Conservation (phyloP, 768 basidiomycete species). For the Rhizopogon vesiculosus region DNA sequence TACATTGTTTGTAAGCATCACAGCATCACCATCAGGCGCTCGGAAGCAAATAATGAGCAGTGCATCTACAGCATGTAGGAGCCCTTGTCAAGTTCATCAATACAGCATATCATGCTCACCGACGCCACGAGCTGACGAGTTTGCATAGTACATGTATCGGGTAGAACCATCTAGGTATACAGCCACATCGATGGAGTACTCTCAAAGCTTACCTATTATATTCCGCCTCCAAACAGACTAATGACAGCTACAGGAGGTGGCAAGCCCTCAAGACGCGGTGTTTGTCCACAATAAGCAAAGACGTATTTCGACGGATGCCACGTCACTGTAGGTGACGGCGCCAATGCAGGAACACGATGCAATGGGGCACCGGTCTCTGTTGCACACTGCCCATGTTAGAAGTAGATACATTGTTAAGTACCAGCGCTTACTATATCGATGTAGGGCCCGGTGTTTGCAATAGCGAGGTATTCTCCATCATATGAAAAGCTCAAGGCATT, state of each 20-base stretch:
- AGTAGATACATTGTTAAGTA: background rate
- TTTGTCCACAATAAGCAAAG: constrained; percentile 81
- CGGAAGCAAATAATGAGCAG: too few species aligned
- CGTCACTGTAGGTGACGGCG: constrained; percentile 67
- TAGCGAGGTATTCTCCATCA: constrained; percentile 80
- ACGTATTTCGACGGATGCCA: constrained; percentile 83
- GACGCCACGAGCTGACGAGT: background rate
- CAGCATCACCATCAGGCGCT: too few species aligned
- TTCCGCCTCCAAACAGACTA: constrained; percentile 63
- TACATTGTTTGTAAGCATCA: too few species aligned
- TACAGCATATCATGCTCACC: too few species aligned
- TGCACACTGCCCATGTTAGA: constrained; percentile 49
- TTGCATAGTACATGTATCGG: background rate
- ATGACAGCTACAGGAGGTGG: constrained; percentile 64
- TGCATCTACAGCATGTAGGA: too few species aligned
- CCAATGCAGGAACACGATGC: constrained; percentile 71
- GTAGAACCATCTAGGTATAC: background rate
- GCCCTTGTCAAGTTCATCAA: too few species aligned
- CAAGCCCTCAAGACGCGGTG: constrained; percentile 57
- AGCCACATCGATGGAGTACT: background rate
- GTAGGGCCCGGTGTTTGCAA: constrained; percentile 65
- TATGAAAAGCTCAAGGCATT: constrained; percentile 75
- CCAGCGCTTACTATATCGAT: constrained; percentile 69
- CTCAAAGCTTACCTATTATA: constrained; percentile 9
- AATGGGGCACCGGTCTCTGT: constrained; percentile 72